Conservation (phyloP, 257 asterid species). For the Plantago elongata region DNA sequence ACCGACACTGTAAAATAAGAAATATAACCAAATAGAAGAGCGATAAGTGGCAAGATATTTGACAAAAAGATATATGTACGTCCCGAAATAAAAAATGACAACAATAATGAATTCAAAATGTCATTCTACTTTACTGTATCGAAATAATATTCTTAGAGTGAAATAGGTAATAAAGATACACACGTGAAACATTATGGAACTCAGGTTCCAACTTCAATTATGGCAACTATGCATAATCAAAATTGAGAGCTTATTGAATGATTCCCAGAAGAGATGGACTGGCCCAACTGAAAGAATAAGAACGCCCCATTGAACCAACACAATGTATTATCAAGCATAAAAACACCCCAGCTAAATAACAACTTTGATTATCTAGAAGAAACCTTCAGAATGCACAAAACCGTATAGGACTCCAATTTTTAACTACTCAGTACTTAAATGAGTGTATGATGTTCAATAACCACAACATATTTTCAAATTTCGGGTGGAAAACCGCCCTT, state of each 20-base stretch:
- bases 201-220: background rate
- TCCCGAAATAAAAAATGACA: conserved; percentile 13
- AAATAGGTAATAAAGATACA: background rate
- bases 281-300: background rate
- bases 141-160: too few species aligned
- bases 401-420: too few species aligned
- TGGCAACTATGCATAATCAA: background rate
- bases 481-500: too few species aligned
- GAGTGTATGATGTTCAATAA: too few species aligned
- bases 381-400: too few species aligned
- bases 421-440: too few species aligned
- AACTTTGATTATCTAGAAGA: too few species aligned
- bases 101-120: background rate
- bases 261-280: background rate
- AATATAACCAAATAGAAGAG: conserved; percentile 10
- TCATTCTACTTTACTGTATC: background rate
- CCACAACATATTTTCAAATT: too few species aligned
- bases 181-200: background rate
- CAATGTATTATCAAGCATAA: too few species aligned
- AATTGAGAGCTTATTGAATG: background rate
- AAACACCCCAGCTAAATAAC: too few species aligned
- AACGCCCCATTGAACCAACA: too few species aligned
- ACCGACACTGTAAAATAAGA: conserved; percentile 46
- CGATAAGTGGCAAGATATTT: conserved; percentile 1
- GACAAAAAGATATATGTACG: background rate